phyloP scores from a whole-genome alignment of 2,329 filamentous ascomycete species.

The Lanzia echinophila region DNA sequence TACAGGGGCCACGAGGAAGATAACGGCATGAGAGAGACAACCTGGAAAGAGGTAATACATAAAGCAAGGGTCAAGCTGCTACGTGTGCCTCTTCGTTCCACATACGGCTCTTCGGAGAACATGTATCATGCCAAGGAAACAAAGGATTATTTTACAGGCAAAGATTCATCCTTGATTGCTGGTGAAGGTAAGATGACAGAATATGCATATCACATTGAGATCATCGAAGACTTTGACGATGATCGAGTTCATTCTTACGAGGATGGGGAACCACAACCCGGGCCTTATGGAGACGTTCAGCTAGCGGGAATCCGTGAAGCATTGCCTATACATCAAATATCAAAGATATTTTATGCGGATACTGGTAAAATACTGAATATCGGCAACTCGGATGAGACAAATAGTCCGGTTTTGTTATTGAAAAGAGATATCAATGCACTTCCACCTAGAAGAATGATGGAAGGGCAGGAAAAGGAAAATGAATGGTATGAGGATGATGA shows the following conservation, averaged over 20 bases:
- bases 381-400: slow-evolving; percentile 56
- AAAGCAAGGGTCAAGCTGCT: slow-evolving; percentile 76
- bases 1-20: slow-evolving; percentile 36
- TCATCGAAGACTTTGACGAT: slow-evolving; percentile 67
- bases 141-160: slow-evolving; percentile 8
- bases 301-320: slow-evolving; percentile 60
- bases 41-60: slow-evolving; percentile 96
- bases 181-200: slow-evolving; percentile 37
- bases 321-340: slow-evolving; percentile 64
- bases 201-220: slow-evolving; percentile 62
- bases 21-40: slow-evolving; percentile 37
- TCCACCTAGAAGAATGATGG: slow-evolving; percentile 60
- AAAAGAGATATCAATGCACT: slow-evolving; percentile 61
- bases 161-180: slow-evolving; percentile 16
- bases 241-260: slow-evolving; percentile 61
- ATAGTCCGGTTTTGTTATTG: slow-evolving; percentile 60
- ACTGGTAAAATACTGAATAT: slow-evolving; percentile 71
- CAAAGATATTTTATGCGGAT: slow-evolving; percentile 72
- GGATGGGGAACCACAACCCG: slow-evolving; percentile 45
- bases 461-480: slow-evolving; percentile 29
- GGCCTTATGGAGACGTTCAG: slow-evolving; percentile 52
- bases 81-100: slow-evolving; percentile 23
- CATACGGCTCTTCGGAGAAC: slow-evolving; percentile 6
- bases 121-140: slow-evolving; percentile 2
- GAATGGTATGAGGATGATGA: slow-evolving; percentile 18